Evolutionary conservation across 1,284 basidiomycete genomes (phyloP), one percentile per base, ranked within the genome.

Genomic region (Peniophora sp.): DNA sequence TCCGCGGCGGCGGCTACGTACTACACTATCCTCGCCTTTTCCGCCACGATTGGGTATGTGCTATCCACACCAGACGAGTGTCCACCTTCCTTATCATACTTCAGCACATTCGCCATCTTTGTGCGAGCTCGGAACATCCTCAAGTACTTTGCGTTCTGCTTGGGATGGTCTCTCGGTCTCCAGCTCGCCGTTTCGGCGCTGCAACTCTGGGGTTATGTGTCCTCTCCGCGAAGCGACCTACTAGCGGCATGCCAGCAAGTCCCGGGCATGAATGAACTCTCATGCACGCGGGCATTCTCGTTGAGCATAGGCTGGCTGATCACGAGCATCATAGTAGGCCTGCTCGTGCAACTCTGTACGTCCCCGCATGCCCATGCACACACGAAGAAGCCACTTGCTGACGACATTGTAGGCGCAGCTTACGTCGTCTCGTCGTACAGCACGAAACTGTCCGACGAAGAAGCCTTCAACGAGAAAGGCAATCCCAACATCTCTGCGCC

Each of bases 341-440:
- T 62, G 39, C 43, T 60, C 17, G 52, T 65, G 24, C 61, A 65
- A 47, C 52, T 46, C 15, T 54, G 54, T 55, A 41, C 48, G 53
- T 50, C 3, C 10, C 23, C 2, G n/a, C 12, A 11, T 14, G 20
- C 12, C 9, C 9, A 14, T 10, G 34, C 15, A n/a, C 3, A 24
- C 24, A 17, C 23, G 17, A 17, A 20, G 42, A 20, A 46, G 18
- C 24, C 6, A 18, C 36, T 8, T 23, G 23, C 3, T 37, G 12
- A 32, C 27, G 27, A 12, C 20, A 15, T 45, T 20, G 20, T 20
- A 45, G 54, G 49, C 43, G 49, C 54, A 10, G 32, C 50, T 6
- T 52, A 52, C 47, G 48, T 55, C 50, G 47, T 55, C 32, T 35
- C 47, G 2, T 51, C 53, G 14, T 55, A 55, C 22, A 48, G 54